Evolutionary conservation across 495 filamentous ascomycete genomes (phyloP), one percentile per base, ranked within the genome.

Genomic region (Jackrogersella multiformis): DNA sequence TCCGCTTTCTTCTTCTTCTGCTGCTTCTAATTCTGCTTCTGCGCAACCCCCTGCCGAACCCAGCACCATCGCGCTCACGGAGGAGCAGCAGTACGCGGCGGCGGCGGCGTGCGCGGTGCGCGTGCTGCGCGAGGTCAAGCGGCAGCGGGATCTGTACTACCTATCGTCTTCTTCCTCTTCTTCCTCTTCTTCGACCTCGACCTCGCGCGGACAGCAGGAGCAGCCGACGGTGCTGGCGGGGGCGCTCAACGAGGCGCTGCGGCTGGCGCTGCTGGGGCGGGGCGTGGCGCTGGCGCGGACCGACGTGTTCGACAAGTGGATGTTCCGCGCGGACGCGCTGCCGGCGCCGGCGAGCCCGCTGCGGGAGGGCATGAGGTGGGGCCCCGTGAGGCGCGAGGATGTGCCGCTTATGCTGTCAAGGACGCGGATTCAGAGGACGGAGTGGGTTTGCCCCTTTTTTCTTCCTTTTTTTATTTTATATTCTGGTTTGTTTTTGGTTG

Each of bases 241-340:
- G 0, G 62, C 66, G 7, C 24, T 83, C 35, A 65, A 77, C 39
- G 78, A 80, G 54, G 49, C 32, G 0, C 21, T 79, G 10, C 45
- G 79, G 4, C 18, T 60, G 28, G 56, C 73, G 28, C 41, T 77
- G 39, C 8, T 72, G 34, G 35, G 42, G 0, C 52, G 21, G 12
- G 76, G 73, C 2, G 56, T 80, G 1, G 60, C 34, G 6, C 57
- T 75, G 30, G 9, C 53, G 21, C 21, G 36, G 13, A 63, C 73
- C n/a, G 68, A 56, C 13, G 72, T 77, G 23, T 77, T 73, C 39
- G 73, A 76, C 26, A 82, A 81, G 76, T 84, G 78, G 77, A 54
- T 82, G 15, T 81, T 82, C 51, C 64, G 72, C 4, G 28, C 68
- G 0, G 74, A 74, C 30, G 70, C 35, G 8, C 44, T 80, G 71